Conservation (phyloP, 2,329 filamentous ascomycete species). For the Diaporthe destruens region DNA sequence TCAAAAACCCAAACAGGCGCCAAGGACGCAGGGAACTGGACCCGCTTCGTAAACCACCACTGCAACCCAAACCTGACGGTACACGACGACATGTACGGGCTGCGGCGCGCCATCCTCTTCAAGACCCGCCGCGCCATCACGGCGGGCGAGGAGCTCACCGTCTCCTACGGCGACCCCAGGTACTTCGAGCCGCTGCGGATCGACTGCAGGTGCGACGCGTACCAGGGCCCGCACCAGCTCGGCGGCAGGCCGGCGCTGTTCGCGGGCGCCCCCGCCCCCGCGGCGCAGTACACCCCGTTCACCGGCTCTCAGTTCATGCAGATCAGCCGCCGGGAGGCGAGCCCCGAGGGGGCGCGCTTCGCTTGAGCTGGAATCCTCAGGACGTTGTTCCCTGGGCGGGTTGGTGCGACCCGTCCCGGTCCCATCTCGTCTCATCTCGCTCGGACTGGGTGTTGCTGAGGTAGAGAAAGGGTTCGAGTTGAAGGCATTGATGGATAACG, state of each 20-base stretch:
- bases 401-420: too few species aligned
- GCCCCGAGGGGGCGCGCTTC: too few species aligned
- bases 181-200: background rate
- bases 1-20: background rate
- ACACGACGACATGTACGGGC: constrained; percentile 60
- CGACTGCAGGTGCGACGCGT: background rate
- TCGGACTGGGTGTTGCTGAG: too few species aligned
- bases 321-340: too few species aligned
- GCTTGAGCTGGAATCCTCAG: too few species aligned
- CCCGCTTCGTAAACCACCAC: constrained; percentile 17
- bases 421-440: too few species aligned
- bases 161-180: background rate
- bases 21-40: constrained; percentile 7
- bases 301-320: too few species aligned
- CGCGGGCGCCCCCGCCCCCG: too few species aligned
- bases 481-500: too few species aligned
- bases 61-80: constrained; percentile 38
- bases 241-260: background rate
- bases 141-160: background rate
- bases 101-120: constrained; percentile 51
- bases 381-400: too few species aligned
- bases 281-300: too few species aligned
- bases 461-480: too few species aligned
- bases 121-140: background rate
- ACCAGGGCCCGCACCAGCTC: background rate